Evolutionary conservation across 768 basidiomycete species (phyloP).

Genomic region (Hygrophorus pudorinus): DNA sequence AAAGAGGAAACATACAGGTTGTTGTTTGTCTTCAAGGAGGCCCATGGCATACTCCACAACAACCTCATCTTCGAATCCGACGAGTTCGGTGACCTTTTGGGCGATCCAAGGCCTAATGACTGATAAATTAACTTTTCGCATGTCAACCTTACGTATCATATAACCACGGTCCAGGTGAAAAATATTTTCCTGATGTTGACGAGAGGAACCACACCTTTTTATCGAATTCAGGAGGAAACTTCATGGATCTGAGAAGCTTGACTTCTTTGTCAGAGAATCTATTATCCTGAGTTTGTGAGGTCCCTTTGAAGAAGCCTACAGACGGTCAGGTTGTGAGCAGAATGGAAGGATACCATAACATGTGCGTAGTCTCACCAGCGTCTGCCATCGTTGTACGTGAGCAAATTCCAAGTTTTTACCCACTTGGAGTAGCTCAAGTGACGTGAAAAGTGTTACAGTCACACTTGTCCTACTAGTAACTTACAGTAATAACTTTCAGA

Average conservation of each 20-base stretch:
- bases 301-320: conserved; percentile 82
- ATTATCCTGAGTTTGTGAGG: conserved; percentile 83
- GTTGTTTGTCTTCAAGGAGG: conserved; percentile 75
- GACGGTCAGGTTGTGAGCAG: conserved; percentile 16
- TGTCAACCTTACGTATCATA: conserved; percentile 57
- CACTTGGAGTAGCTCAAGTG: no score
- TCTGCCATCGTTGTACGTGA: conserved; percentile 37
- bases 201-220: conserved; percentile 49
- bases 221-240: conserved; percentile 84
- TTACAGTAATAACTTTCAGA: no score
- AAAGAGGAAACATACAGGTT: conserved; percentile 48
- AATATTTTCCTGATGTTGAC: background rate
- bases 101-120: conserved; percentile 96
- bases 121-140: conserved; percentile 87
- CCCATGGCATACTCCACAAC: conserved; percentile 96
- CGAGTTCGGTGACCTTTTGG: conserved; percentile 81
- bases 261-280: conserved; percentile 94
- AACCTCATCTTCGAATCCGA: conserved; percentile 95
- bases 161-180: background rate
- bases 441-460: no score
- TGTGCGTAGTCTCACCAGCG: conserved; percentile 33
- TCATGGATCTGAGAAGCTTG: conserved; percentile 79
- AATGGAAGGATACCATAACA: conserved; percentile 16
- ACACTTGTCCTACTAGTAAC: no score
- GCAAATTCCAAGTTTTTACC: no score